These are phyloP conservation scores for Marasmius fiardii DNA, from an alignment of 1,284 basidiomycete species.

Conservation along the genomic window DNA sequence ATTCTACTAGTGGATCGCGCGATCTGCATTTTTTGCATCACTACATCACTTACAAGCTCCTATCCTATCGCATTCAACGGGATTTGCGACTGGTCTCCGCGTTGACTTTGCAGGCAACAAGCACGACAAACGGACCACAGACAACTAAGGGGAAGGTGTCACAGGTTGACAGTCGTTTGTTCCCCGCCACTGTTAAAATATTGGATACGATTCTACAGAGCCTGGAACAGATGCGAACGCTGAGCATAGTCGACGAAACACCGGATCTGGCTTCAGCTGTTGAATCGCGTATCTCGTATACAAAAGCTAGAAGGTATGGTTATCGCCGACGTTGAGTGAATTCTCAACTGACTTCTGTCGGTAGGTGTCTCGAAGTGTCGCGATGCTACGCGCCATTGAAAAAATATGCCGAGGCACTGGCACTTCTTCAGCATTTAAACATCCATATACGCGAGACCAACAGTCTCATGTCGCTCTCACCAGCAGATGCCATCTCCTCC, in stretches of 20 bases:
- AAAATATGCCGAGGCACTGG: slow-evolving; percentile 68
- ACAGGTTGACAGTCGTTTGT: slow-evolving; percentile 63
- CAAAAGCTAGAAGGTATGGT: slow-evolving; percentile 68
- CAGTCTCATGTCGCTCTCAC: slow-evolving; percentile 40
- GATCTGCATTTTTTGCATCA: slow-evolving; percentile 84
- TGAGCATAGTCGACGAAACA: slow-evolving; percentile 86
- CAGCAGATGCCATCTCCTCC: slow-evolving; percentile 41
- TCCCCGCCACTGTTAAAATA: slow-evolving; percentile 84
- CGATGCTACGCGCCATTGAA: slow-evolving; percentile 67
- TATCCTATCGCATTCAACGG: slow-evolving; percentile 82
- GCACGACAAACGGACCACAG: slow-evolving; percentile 25
- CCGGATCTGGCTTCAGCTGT: slow-evolving; percentile 76
- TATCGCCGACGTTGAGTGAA: neutral
- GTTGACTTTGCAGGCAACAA: slow-evolving; percentile 43
- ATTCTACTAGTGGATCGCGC: slow-evolving; percentile 44
- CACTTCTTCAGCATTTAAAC: slow-evolving; percentile 63
- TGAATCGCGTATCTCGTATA: slow-evolving; percentile 72
- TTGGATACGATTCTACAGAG: slow-evolving; percentile 84
- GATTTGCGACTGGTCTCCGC: slow-evolving; percentile 81
- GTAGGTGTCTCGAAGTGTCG: slow-evolving; percentile 67
- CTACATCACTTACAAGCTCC: slow-evolving; percentile 83
- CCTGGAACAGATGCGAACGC: slow-evolving; percentile 75
- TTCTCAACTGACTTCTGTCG: slow-evolving; percentile 3
- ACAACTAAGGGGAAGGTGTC: slow-evolving; percentile 40
- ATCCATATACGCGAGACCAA: slow-evolving; percentile 71